These are phyloP conservation scores for Davidsoniella virescens DNA, from an alignment of 2,329 filamentous ascomycete genomes.

Conservation along the genomic window DNA sequence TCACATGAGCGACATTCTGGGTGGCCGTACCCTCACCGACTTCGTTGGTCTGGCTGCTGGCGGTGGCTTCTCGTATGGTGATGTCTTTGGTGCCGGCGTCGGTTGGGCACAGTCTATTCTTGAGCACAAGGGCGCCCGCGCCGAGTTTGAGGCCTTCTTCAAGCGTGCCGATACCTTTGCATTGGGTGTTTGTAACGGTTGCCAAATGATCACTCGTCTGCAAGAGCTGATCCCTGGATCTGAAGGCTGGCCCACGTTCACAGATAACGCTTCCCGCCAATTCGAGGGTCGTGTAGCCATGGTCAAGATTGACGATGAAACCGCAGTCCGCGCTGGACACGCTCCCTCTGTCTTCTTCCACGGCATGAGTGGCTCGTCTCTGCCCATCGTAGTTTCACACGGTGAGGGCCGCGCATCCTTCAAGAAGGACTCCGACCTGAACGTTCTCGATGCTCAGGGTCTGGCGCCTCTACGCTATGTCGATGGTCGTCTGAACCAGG, in stretches of 20 bases:
- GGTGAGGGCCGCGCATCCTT: slow-evolving; percentile 77
- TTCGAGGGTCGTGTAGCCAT: slow-evolving; percentile 81
- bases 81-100: slow-evolving; percentile 73
- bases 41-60: slow-evolving; percentile 88
- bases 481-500: slow-evolving; percentile 51
- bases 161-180: slow-evolving; percentile 76
- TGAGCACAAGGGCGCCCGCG: slow-evolving; percentile 58
- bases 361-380: slow-evolving; percentile 65
- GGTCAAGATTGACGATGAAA: slow-evolving; percentile 44
- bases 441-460: slow-evolving; percentile 23
- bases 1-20: slow-evolving; percentile 88
- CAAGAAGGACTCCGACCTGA: slow-evolving; percentile 37
- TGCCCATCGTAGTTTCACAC: slow-evolving; percentile 81
- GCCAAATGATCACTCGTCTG: slow-evolving; percentile 73
- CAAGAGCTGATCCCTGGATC: slow-evolving; percentile 79
- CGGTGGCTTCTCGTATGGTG: slow-evolving; percentile 85
- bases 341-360: slow-evolving; percentile 69
- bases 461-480: slow-evolving; percentile 70
- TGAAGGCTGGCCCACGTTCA: slow-evolving; percentile 68
- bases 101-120: slow-evolving; percentile 93
- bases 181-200: slow-evolving; percentile 92
- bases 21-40: slow-evolving; percentile 59
- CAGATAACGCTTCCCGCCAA: slow-evolving; percentile 69
- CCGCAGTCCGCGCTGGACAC: slow-evolving; percentile 17
- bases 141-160: slow-evolving; percentile 76